Evolutionary conservation across 2,329 filamentous ascomycete species (phyloP).

Genomic region (Fusarium albidum): DNA sequence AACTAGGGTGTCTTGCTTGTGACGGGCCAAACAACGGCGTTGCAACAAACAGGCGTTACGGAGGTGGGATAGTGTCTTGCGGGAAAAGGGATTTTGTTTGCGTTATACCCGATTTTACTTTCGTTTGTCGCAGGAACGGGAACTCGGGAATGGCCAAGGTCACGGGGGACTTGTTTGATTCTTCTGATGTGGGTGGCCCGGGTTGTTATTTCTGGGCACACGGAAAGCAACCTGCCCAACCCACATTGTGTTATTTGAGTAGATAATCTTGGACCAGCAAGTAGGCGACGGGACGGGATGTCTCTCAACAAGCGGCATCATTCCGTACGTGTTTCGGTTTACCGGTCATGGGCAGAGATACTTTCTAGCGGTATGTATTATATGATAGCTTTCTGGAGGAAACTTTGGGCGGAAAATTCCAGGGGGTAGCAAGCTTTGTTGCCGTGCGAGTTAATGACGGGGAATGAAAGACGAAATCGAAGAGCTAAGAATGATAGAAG

Average conservation of each 20-base stretch:
- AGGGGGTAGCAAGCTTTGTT: slow-evolving; percentile 3
- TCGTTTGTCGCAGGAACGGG: slow-evolving; percentile 36
- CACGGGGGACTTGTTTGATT: slow-evolving; percentile 25
- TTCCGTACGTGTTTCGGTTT: slow-evolving; percentile 11
- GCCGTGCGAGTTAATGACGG: slow-evolving; percentile 27
- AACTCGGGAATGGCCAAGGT: slow-evolving; percentile 21
- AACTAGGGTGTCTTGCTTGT: slow-evolving; percentile 9
- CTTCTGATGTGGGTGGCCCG: slow-evolving; percentile 28
- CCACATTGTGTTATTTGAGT: slow-evolving; percentile 33
- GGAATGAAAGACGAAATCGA: slow-evolving; percentile 21
- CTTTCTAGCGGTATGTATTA: slow-evolving; percentile 26
- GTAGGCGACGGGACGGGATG: slow-evolving; percentile 21
- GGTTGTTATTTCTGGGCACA: slow-evolving; percentile 27
- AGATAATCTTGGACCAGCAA: slow-evolving; percentile 23
- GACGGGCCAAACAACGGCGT: slow-evolving; percentile 22
- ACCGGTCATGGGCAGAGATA: slow-evolving; percentile 12
- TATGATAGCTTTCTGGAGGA: slow-evolving; percentile 16
- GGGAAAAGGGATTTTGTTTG: slow-evolving; percentile 37
- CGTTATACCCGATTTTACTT: slow-evolving; percentile 45
- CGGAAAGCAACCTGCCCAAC: slow-evolving; percentile 20
- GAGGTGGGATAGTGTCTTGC: slow-evolving; percentile 22
- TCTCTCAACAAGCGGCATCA: slow-evolving; percentile 17
- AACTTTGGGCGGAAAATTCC: slow-evolving; percentile 7
- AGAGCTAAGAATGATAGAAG: slow-evolving; percentile 22
- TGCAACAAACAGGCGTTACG: slow-evolving; percentile 29